phyloP scores from a whole-genome alignment of 1,139 yeast species.

The Groenewaldozyma auringiensis region DNA sequence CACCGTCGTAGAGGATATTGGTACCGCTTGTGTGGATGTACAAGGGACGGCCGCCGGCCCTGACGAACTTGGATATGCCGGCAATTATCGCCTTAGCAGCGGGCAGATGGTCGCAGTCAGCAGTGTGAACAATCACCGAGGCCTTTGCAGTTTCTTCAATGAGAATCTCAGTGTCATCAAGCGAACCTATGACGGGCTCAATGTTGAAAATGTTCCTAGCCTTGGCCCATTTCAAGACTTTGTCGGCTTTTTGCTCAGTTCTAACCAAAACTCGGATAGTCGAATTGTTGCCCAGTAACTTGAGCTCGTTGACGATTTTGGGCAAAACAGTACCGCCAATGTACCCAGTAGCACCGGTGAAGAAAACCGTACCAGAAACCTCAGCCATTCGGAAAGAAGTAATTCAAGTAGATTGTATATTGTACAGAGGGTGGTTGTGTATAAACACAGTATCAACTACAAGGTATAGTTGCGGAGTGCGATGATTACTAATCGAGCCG shows the following conservation, averaged over 20 bases:
- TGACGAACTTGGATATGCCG: conserved; percentile 15
- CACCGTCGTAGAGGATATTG: conserved; percentile 29
- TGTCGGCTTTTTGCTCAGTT: conserved; percentile 25
- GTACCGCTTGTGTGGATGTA: conserved; percentile 40
- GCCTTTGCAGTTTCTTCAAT: conserved; percentile 23
- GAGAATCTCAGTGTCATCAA: conserved; percentile 26
- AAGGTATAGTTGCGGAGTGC: too few species aligned
- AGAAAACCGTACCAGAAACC: conserved; percentile 15
- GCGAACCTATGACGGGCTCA: conserved; percentile 24
- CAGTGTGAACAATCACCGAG: conserved; percentile 36
- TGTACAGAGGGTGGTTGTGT: too few species aligned
- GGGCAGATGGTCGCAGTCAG: conserved; percentile 34
- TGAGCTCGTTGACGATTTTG: conserved; percentile 21
- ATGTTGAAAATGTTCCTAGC: conserved; percentile 12
- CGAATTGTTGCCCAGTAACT: conserved; percentile 16
- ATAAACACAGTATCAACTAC: too few species aligned
- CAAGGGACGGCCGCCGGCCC: conserved; percentile 26
- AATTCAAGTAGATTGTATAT: too few species aligned
- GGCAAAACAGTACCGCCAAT: conserved; percentile 33
- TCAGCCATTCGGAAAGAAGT: too few species aligned
- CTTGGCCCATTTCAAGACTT: conserved; percentile 22
- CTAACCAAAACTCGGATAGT: conserved; percentile 29
- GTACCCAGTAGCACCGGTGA: conserved; percentile 35
- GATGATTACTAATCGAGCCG: too few species aligned
- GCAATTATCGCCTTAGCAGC: conserved; percentile 27